A percentile compares a stretch with the other conserved stretches of the same genome.
phyloP scores from a whole-genome alignment of 2,329 filamentous ascomycete species.

The Emmonsiellopsis sp. region DNA sequence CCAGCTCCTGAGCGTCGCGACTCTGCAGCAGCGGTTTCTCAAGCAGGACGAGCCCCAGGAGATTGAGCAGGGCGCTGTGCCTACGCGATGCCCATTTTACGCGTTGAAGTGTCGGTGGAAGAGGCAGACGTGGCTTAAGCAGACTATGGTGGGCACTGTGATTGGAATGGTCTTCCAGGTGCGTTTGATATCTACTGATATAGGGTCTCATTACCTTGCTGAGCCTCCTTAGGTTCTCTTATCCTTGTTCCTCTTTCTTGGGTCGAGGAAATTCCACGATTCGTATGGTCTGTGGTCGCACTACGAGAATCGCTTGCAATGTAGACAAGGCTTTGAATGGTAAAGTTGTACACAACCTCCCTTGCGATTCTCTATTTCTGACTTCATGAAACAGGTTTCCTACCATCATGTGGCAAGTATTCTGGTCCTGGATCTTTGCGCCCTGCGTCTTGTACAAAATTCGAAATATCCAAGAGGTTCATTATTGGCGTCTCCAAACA shows the following conservation, averaged over 20 bases:
- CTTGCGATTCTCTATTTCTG: slow-evolving; percentile 1
- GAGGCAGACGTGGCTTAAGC: slow-evolving; percentile 36
- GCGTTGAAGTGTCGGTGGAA: slow-evolving; percentile 19
- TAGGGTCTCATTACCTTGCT: neutral
- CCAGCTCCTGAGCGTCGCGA: slow-evolving; percentile 43
- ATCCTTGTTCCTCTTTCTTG: slow-evolving; percentile 47
- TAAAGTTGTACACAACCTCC: slow-evolving; percentile 16
- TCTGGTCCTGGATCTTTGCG: slow-evolving; percentile 55
- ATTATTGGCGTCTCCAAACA: slow-evolving; percentile 54
- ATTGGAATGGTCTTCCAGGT: slow-evolving; percentile 47
- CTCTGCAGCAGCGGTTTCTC: slow-evolving; percentile 31
- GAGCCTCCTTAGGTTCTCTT: slow-evolving; percentile 40
- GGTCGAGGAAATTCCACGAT: slow-evolving; percentile 52
- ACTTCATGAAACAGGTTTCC: slow-evolving; percentile 40
- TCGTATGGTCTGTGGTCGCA: slow-evolving; percentile 43
- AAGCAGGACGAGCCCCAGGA: slow-evolving; percentile 6
- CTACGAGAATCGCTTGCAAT: slow-evolving; percentile 32
- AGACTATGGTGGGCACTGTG: slow-evolving; percentile 40
- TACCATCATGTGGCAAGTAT: slow-evolving; percentile 54
- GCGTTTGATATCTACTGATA: slow-evolving; percentile 7
- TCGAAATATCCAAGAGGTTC: slow-evolving; percentile 49
- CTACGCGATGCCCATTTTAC: neutral
- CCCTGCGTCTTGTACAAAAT: slow-evolving; percentile 51
- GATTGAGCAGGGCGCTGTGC: neutral
- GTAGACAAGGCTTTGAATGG: slow-evolving; percentile 52